These are phyloP conservation scores for Castanea crenata DNA, from an alignment of 306 rosid species.

Conservation along the genomic window DNA sequence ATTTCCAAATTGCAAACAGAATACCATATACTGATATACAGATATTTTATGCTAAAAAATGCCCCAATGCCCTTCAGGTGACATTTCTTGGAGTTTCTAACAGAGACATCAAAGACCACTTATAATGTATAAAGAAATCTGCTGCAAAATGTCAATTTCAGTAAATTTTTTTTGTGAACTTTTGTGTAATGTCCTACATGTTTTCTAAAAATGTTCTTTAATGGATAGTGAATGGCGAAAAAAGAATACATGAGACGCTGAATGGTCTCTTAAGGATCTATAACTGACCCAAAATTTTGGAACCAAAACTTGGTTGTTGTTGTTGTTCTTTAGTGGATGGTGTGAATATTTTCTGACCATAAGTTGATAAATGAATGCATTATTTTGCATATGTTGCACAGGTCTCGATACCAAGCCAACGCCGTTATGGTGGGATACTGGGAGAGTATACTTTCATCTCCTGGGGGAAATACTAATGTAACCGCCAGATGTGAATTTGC, in stretches of 20 bases:
- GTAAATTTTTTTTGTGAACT: not conserved
- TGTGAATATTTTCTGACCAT: not conserved
- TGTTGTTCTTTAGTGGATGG: not conserved
- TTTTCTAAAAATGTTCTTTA: not conserved
- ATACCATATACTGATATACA: not conserved
- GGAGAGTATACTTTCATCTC: constrained; percentile 54
- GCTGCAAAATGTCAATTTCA: not conserved
- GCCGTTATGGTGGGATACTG: constrained; percentile 83
- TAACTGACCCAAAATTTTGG: no score
- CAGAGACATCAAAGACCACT: no score
- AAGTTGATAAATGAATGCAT: not conserved
- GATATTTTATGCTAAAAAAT: not conserved
- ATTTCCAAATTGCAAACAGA: not conserved
- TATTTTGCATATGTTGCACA: constrained; percentile 29
- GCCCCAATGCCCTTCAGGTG: no score
- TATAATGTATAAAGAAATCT: not conserved
- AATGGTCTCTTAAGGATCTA: no score
- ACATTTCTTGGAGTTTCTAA: no score
- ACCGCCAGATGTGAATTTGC: constrained; percentile 51
- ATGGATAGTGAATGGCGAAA: not conserved
- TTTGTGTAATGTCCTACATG: not conserved
- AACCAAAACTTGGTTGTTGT: no score
- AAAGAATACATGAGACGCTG: no score
- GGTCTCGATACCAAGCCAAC: constrained; percentile 99
- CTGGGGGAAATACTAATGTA: constrained; percentile 33